Conservation (phyloP, 345 rosid species). For the Euphorbia pulcherrima region DNA sequence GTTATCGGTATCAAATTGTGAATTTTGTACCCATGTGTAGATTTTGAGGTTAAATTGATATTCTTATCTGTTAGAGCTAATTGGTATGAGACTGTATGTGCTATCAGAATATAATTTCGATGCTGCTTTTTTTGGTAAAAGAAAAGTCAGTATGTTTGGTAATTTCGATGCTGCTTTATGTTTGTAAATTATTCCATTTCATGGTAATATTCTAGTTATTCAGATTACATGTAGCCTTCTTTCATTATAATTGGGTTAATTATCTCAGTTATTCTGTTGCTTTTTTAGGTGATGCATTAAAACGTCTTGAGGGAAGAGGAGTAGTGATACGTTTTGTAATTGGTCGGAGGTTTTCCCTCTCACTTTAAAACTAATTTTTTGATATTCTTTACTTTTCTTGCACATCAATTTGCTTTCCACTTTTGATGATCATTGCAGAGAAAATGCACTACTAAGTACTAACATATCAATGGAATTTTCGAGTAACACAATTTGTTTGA, state of each 20-base stretch:
- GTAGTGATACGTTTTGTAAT: conserved; percentile 80
- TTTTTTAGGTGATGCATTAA: conserved; percentile 64
- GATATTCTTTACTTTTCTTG: neutral
- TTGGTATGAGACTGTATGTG: neutral
- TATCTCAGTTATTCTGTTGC: neutral
- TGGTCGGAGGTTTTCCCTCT: conserved; percentile 75
- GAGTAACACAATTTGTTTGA: conserved; percentile 21
- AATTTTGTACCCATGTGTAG: neutral
- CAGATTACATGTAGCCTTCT: neutral
- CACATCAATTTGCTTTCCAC: conserved; percentile 7
- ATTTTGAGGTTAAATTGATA: neutral
- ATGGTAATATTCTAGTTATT: neutral
- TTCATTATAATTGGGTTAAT: neutral
- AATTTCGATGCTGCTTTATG: neutral
- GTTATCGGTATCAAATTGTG: neutral
- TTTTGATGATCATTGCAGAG: neutral
- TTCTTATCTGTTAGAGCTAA: neutral
- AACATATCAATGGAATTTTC: conserved; percentile 5
- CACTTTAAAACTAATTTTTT: conserved; percentile 19
- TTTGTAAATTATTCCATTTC: neutral
- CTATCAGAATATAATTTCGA: neutral
- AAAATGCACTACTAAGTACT: neutral
- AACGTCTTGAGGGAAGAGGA: conserved; percentile 88
- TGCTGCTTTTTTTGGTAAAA: neutral
- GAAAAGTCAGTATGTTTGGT: too few species aligned